These are phyloP conservation scores for Trichosporon coremiiforme DNA, from an alignment of 1,284 basidiomycete genomes.

Conservation along the genomic window DNA sequence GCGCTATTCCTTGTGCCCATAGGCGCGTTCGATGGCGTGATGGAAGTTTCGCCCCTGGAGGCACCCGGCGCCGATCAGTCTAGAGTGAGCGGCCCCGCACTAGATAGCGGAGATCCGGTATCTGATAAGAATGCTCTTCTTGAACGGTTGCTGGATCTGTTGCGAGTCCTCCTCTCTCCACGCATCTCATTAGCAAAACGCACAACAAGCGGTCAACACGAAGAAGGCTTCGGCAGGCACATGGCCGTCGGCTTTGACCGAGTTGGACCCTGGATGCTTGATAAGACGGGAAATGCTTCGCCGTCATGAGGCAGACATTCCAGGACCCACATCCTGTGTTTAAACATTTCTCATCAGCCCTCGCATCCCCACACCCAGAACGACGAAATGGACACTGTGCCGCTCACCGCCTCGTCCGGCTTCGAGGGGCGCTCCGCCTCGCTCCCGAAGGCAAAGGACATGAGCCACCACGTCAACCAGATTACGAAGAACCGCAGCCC, in stretches of 20 bases:
- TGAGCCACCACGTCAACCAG: slow-evolving; percentile 65
- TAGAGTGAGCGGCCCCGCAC: background rate
- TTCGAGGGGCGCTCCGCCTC: background rate
- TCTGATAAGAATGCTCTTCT: no score
- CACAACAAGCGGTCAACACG: background rate
- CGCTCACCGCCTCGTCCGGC: background rate
- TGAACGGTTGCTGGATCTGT: no score
- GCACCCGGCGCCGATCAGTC: background rate
- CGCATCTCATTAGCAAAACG: no score
- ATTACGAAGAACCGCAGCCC: slow-evolving; percentile 61
- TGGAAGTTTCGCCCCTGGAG: no score
- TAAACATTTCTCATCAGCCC: slow-evolving; percentile 15
- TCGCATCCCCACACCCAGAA: background rate
- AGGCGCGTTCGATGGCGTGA: no score
- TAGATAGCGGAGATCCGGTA: background rate
- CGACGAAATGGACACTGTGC: background rate
- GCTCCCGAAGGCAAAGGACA: slow-evolving; percentile 60
- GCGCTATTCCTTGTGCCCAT: no score
- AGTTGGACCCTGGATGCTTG: slow-evolving; percentile 14
- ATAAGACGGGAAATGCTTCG: slow-evolving; percentile 7
- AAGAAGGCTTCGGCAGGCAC: background rate
- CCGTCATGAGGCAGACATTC: background rate
- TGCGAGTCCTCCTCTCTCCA: no score
- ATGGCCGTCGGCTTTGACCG: slow-evolving; percentile 9
- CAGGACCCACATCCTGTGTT: background rate